Percentiles rank a stretch among this genome's conserved stretches.
Evolutionary conservation across 192 early-diverging fungal species (phyloP).

Genomic region (Lunasporangiospora selenospora): DNA sequence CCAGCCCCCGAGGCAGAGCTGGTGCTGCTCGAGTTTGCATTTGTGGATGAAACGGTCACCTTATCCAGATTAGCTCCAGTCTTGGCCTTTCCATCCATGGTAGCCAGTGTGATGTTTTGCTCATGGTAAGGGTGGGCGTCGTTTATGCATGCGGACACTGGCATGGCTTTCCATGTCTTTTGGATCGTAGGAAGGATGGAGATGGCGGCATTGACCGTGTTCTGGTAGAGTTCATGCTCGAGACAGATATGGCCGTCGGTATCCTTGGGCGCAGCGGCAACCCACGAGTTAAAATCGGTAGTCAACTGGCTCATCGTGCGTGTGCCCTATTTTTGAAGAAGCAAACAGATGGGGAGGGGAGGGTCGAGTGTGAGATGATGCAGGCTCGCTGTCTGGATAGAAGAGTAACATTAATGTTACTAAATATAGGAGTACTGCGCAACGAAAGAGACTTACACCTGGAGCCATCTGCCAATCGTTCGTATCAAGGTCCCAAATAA

Average conservation of each 20-base stretch:
- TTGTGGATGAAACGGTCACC: too few species aligned
- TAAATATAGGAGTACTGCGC: too few species aligned
- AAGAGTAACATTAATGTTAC: too few species aligned
- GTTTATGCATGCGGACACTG: conserved; percentile 43
- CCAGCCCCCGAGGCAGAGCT: background rate
- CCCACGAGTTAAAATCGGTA: conserved; percentile 47
- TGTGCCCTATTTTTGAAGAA: conserved; percentile 13
- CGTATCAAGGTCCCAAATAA: conserved; percentile 63
- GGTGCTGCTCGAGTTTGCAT: background rate
- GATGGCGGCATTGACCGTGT: conserved; percentile 54
- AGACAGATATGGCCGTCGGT: conserved; percentile 51
- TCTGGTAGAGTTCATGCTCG: conserved; percentile 54
- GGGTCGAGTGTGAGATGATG: too few species aligned
- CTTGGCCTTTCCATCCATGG: conserved; percentile 20
- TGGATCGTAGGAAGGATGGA: conserved; percentile 45
- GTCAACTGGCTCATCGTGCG: conserved; percentile 42
- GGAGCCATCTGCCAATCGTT: conserved; percentile 56
- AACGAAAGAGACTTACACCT: too few species aligned
- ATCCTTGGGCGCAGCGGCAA: conserved; percentile 43
- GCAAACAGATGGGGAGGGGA: too few species aligned
- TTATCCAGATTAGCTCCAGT: conserved; percentile 21
- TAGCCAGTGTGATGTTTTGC: conserved; percentile 20
- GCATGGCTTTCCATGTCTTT: conserved; percentile 36
- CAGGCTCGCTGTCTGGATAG: too few species aligned
- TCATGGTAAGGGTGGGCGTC: conserved; percentile 49